phyloP scores from a whole-genome alignment of 164 flowering plant genomes.

The Nelumbo lutea region DNA sequence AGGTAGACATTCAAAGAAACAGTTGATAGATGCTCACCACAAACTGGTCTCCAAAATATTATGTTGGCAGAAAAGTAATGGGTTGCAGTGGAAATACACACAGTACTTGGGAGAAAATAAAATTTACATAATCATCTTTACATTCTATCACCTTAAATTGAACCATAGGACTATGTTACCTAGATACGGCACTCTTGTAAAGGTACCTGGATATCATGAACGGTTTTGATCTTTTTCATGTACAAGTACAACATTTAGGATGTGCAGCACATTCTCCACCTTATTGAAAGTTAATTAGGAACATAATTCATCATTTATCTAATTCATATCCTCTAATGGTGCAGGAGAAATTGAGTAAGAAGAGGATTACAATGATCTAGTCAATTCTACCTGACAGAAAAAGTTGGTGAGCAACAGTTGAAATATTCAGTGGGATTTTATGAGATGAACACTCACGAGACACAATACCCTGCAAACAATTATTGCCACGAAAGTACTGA shows the following conservation, averaged over 20 bases:
- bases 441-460: slow-evolving; percentile 58
- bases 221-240: too few relatives aligned
- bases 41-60: not conserved
- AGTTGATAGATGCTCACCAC: not conserved
- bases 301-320: not conserved
- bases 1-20: not conserved
- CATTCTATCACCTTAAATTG: too few relatives aligned
- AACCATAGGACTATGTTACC: too few relatives aligned
- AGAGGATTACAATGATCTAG: not conserved
- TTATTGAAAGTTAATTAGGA: not conserved
- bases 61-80: not conserved
- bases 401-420: slow-evolving; percentile 79
- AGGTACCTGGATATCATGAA: too few relatives aligned
- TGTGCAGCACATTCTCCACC: not conserved
- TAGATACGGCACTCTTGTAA: too few relatives aligned
- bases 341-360: not conserved
- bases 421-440: slow-evolving; percentile 76
- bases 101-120: too few relatives aligned
- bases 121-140: too few relatives aligned
- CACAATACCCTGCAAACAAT: slow-evolving; percentile 76
- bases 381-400: slow-evolving; percentile 64
- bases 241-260: too few relatives aligned
- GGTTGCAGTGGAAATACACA: too few relatives aligned
- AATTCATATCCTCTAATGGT: not conserved
- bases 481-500: not conserved